Evolutionary conservation across 371 early-diverging fungal species (phyloP).

Genomic region (Rhizopus sp.): DNA sequence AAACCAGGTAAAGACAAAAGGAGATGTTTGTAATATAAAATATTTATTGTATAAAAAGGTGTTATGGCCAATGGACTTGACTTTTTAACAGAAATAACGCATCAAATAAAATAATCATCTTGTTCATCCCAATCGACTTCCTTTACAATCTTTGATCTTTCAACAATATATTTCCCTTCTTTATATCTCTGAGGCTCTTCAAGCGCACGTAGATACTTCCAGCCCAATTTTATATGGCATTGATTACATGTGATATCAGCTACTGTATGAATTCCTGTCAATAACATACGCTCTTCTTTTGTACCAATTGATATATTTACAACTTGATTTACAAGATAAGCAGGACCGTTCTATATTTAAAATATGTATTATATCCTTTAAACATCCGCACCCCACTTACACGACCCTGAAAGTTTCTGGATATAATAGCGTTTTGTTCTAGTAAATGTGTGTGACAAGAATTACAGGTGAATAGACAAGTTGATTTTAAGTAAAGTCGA

Average conservation of each 20-base stretch:
- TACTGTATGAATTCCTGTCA: conserved; percentile 82
- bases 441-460: background rate
- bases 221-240: conserved; percentile 47
- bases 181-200: conserved; percentile 79
- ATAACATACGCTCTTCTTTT: conserved; percentile 68
- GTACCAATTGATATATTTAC: conserved; percentile 63
- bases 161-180: conserved; percentile 79
- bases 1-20: conserved; percentile 4
- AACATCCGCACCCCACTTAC: conserved; percentile 11
- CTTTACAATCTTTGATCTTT: conserved; percentile 58
- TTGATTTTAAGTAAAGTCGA: conserved; percentile 1
- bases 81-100: conserved; percentile 16
- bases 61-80: conserved; percentile 22
- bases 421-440: conserved; percentile 42
- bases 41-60: conserved; percentile 8
- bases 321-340: conserved; percentile 70
- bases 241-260: conserved; percentile 70
- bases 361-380: conserved; percentile 7
- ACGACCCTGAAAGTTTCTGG: conserved; percentile 47
- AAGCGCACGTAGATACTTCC: conserved; percentile 65
- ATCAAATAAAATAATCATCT: background rate
- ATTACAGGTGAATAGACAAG: background rate
- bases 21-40: background rate
- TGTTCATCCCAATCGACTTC: conserved; percentile 45
- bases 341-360: conserved; percentile 62